Percentiles rank a stretch among this genome's conserved stretches.
Conservation (phyloP, 73 alveolate species). For the Tetrahymena elliotti region DNA sequence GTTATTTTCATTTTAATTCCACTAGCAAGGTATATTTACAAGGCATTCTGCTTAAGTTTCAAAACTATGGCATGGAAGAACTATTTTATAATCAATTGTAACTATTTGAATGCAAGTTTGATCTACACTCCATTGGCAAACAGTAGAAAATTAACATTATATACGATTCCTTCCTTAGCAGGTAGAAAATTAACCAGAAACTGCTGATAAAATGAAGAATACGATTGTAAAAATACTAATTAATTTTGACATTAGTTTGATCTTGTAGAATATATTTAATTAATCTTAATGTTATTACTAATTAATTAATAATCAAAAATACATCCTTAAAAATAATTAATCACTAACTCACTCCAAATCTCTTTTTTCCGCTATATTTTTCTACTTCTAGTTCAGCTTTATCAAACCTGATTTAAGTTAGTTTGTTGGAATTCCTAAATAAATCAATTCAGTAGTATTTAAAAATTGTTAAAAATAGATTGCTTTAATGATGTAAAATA, state of each 20-base stretch:
- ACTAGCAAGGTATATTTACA: background rate
- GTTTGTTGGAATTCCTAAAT: too few species aligned
- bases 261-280: background rate
- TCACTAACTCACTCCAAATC: too few species aligned
- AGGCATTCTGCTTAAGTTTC: background rate
- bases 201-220: background rate
- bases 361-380: too few species aligned
- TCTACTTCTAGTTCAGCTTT: too few species aligned
- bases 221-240: background rate
- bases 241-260: too few species aligned
- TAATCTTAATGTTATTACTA: too few species aligned
- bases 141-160: background rate
- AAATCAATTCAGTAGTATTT: too few species aligned
- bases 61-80: background rate
- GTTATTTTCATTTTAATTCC: background rate
- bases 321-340: too few species aligned
- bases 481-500: too few species aligned
- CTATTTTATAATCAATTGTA: background rate
- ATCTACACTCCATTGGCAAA: background rate
- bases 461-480: too few species aligned
- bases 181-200: background rate
- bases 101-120: background rate
- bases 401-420: too few species aligned
- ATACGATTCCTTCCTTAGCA: background rate
- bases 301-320: too few species aligned